phyloP scores from a whole-genome alignment of 2,329 filamentous ascomycete genomes.

The Claviceps cyperi region DNA sequence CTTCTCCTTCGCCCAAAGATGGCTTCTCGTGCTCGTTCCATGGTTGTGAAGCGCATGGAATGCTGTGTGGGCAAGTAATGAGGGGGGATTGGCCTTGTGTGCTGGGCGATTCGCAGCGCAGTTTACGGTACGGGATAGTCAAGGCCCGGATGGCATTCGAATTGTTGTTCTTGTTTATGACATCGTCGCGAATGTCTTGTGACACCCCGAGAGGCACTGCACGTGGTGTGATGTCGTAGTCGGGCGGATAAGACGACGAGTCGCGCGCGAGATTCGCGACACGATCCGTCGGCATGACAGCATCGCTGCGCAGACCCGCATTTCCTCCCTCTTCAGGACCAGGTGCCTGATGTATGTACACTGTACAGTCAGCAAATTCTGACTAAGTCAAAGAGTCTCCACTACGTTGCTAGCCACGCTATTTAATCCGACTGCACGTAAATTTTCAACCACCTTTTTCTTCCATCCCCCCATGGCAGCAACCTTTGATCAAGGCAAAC shows the following conservation, averaged over 20 bases:
- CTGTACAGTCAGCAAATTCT: background rate
- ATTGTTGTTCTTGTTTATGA: no score
- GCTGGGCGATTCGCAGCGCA: background rate
- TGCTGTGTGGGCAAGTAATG: background rate
- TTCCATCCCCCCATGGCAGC: background rate
- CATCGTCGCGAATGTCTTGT: no score
- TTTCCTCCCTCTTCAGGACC: no score
- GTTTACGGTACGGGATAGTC: no score
- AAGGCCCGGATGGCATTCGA: no score
- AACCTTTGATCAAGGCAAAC: background rate
- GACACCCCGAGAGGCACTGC: no score
- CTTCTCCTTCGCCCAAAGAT: background rate
- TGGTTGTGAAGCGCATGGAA: background rate
- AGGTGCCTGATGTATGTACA: no score
- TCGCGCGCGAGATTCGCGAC: no score
- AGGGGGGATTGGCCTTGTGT: background rate
- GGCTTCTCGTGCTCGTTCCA: constrained; percentile 16
- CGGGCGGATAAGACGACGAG: no score
- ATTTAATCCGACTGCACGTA: background rate
- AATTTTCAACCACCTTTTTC: background rate
- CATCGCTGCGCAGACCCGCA: no score
- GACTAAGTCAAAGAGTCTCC: background rate
- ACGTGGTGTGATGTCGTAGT: no score
- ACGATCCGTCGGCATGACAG: no score
- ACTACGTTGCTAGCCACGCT: background rate